These are phyloP conservation scores for Cadophora sp. DNA, from an alignment of 2,329 filamentous ascomycete genomes.

Conservation along the genomic window DNA sequence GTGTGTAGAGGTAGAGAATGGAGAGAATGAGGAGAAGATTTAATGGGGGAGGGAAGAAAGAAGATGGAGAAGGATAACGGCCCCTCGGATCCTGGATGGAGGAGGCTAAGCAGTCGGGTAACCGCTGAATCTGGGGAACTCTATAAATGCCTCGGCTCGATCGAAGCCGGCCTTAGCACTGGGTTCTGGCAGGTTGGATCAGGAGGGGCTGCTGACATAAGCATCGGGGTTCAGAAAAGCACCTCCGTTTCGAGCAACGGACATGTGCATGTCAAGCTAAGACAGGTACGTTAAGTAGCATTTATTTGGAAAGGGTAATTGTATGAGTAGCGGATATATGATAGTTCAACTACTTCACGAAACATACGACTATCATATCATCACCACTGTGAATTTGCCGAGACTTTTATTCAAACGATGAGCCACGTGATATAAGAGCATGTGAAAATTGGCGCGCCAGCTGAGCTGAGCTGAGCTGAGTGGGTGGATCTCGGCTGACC, in stretches of 20 bases:
- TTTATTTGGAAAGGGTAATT: no score
- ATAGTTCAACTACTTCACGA: no score
- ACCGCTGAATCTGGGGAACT: conserved; percentile 37
- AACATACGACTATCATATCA: no score
- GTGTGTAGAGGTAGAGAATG: background rate
- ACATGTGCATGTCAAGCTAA: background rate
- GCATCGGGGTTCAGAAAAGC: no score
- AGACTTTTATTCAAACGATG: no score
- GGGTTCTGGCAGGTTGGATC: background rate
- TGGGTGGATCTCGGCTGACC: background rate
- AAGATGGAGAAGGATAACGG: conserved; percentile 19
- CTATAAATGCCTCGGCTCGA: conserved; percentile 40
- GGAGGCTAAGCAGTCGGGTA: background rate
- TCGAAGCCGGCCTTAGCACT: no score
- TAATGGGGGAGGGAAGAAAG: conserved; percentile 24
- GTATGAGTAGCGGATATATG: no score
- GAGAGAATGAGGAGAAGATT: conserved; percentile 18
- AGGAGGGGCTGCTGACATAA: conserved; percentile 18
- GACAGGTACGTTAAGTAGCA: no score
- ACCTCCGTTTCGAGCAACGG: background rate
- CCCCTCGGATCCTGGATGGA: conserved; percentile 8
- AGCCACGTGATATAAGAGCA: conserved; percentile 11
- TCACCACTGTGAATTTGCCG: no score
- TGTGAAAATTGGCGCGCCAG: background rate
- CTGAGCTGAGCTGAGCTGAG: no score